Evolutionary conservation across 257 asterid genomes (phyloP), one percentile per base, ranked within the genome.

Genomic region (Pogostemon cablin): DNA sequence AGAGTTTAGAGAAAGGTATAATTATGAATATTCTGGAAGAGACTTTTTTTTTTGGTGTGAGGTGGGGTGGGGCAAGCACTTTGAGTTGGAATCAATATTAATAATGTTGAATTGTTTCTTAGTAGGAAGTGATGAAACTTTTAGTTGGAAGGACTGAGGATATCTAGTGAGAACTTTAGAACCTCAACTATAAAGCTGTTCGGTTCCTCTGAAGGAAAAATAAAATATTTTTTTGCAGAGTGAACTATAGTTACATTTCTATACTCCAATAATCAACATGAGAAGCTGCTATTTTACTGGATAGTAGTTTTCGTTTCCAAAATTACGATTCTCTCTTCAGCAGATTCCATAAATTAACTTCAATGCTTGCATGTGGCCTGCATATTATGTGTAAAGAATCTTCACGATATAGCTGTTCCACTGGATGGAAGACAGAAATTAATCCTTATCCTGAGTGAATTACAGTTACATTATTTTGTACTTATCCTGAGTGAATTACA

Each of bases 11-110:
- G 42, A 53, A 34, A 32, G n/a, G 32, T 68, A 7, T 46, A 1
- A 46, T 69, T 44, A 46, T 35, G 63, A 75, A 43, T 69, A 9
- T 67, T 9, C 41, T 17, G 40, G 69, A 47, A 42, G 60, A 43
- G 20, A 50, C 50, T 62, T 53, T 5, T 35, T 25, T 25, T 25
- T 25, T 25, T 25, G 32, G 32, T 25, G 32, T 25, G 32, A 25
- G 32, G 32, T 25, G 32, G 32, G 53, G 38, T 42, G 32, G 62
- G 35, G 38, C 41, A 17, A 7, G 53, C 49, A 67, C 58, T 48
- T 74, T 17, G 32, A 35, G 44, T 34, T 0, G 35, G 70, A 17
- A 9, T 46, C 20, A 12, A 52, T 42, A 61, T 12, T 35, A 56
- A 9, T 46, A 40, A 55, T 56, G 37, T 12, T 41, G 38, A 35